Evolutionary conservation across 169 alveolate species (phyloP), one percentile per base, ranked within the genome.

Genomic region (Cryptosporidium xiaoi): DNA sequence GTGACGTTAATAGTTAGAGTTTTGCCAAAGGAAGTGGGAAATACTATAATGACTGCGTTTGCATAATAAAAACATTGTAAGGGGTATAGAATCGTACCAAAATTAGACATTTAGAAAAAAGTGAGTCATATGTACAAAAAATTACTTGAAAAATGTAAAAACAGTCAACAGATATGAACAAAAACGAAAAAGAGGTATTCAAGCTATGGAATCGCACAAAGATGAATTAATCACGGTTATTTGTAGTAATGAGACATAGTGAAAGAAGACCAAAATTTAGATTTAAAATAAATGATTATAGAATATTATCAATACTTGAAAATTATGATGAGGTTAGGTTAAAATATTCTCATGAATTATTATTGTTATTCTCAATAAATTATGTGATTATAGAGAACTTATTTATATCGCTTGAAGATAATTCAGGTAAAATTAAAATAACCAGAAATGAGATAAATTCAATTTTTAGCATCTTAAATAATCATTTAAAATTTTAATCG

Each of bases 1-100:
- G 99, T 90, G 99, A 98, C 91, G 99, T 98, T 8, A 97, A 98
- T 91, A 99, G 99, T 2, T 97, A 97, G 95, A 95, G 98, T 36
- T 97, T 98, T 91, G 99, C 97, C 13, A 98, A 97, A 93, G 97
- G 98, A 3, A 95, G 95, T 90, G 84, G 93, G 64, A 96, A 97
- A 89, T 97, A 96, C 93, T 96, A 96, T 91, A 92, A 94, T 67
- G 99, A 97, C 93, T 96, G 98, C 82, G 97, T 98, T 62, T 62
- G 56, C 27, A 77, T 58, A 24, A 58, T 62, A 2, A 77, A 29
- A 58, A 55, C 69, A 2, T 18, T 48, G 83, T 62, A 36, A 85
- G 40, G 68, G 82, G 58, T 66, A 90, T 71, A 89, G 65, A 55
- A 90, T 83, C 58, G 84, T 82, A 27, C 83, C 64, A 62, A 71